A percentile compares a stretch with the other conserved stretches of the same genome.
These are phyloP conservation scores for Eragrostis nindensis DNA, from an alignment of 176 grass and related monocot species.

Conservation along the genomic window DNA sequence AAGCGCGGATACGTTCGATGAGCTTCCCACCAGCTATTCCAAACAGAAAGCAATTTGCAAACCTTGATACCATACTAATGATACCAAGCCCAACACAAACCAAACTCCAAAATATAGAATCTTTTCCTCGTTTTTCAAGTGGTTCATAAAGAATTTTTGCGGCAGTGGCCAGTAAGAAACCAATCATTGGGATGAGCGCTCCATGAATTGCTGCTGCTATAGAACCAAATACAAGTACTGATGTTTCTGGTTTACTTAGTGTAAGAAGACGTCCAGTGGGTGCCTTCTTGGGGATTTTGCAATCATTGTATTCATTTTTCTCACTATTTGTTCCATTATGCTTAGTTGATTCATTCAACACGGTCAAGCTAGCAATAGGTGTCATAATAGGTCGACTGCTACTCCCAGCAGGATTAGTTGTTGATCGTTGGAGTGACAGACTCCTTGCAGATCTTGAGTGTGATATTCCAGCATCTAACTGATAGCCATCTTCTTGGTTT, in stretches of 20 bases:
- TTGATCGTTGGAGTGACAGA: conserved; percentile 20
- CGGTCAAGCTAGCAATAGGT: background rate
- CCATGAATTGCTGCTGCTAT: conserved; percentile 51
- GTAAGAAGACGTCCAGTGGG: conserved; percentile 40
- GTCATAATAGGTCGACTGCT: background rate
- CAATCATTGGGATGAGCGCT: conserved; percentile 45
- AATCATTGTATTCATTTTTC: background rate
- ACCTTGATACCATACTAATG: conserved; percentile 23
- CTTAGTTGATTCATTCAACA: background rate
- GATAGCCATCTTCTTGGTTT: conserved; percentile 11
- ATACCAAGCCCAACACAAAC: conserved; percentile 43
- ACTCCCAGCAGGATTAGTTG: conserved; percentile 35
- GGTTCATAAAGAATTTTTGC: conserved; percentile 52
- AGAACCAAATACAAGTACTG: conserved; percentile 50
- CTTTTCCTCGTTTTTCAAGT: conserved; percentile 35
- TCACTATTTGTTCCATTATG: background rate
- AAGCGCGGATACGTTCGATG: conserved; percentile 63
- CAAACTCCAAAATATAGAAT: conserved; percentile 51
- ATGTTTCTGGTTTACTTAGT: conserved; percentile 46
- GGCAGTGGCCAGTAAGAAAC: conserved; percentile 45
- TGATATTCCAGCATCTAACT: conserved; percentile 36
- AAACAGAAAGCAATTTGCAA: conserved; percentile 49
- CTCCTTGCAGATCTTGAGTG: conserved; percentile 21
- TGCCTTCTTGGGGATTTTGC: conserved; percentile 26
- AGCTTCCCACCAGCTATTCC: conserved; percentile 81